A percentile compares a stretch with the other conserved stretches of the same genome.
Conservation (phyloP, 352 stramenopile genomes). For the Blastocystis sp. region DNA sequence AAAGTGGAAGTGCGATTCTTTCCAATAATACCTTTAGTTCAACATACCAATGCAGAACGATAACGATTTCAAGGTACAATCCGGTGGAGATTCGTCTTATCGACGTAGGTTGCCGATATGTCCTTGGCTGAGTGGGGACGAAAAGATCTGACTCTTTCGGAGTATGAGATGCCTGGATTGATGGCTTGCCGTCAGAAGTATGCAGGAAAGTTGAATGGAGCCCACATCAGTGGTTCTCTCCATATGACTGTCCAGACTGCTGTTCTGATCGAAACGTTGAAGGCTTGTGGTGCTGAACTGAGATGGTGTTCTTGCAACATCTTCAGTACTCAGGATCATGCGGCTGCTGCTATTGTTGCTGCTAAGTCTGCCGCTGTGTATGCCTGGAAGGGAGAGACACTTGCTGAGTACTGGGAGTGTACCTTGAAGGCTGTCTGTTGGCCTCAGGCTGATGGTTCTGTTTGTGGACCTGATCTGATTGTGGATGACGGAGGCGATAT, state of each 20-base stretch:
- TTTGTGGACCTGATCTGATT: conserved; percentile 90
- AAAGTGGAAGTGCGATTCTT: too few relatives aligned
- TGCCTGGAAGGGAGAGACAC: conserved; percentile 94
- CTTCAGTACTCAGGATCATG: conserved; percentile 96
- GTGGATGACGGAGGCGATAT: conserved; percentile 96
- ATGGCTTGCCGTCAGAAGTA: conserved; percentile 90
- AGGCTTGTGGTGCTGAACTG: conserved; percentile 87
- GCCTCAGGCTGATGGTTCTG: conserved; percentile 88
- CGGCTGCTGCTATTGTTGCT: conserved; percentile 87
- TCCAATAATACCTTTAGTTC: too few relatives aligned
- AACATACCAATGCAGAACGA: conserved; percentile 41
- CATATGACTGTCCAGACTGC: conserved; percentile 99
- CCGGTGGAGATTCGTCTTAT: not conserved
- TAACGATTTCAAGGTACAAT: conserved; percentile 48
- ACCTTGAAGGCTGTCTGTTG: conserved; percentile 92
- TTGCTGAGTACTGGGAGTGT: conserved; percentile 98
- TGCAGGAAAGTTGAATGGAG: conserved; percentile 78
- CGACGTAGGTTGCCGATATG: conserved; percentile 81
- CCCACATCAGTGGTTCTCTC: conserved; percentile 86
- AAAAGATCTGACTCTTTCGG: conserved; percentile 94
- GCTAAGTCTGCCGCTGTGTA: conserved; percentile 89
- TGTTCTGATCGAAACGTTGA: conserved; percentile 95
- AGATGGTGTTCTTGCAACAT: conserved; percentile 99
- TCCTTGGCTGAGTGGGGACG: conserved; percentile 92
- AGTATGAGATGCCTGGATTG: conserved; percentile 92